Base-by-base conservation (phyloP, 225 moss, liverwort and hornwort genomes). In the Pleurozium schreberi region DNA sequence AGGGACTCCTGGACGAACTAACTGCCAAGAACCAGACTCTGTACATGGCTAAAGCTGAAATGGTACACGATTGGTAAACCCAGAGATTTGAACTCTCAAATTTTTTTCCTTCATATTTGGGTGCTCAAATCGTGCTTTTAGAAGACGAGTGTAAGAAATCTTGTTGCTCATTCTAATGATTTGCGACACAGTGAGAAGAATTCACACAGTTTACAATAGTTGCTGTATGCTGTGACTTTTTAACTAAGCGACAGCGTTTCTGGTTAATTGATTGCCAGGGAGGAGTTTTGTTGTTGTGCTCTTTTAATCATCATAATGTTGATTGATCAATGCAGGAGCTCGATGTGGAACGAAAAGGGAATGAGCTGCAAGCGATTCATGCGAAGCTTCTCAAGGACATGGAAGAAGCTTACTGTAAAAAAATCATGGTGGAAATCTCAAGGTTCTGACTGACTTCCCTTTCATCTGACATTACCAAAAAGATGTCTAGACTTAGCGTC, bases 341-440 rank as follows among this genome's bases (percentile, higher is more conserved):
- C 62, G 92, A 96, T 83, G 89, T 92, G 88, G 96, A 96, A 81
- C 92, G 89, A 40, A 95, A 95, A 88, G 92, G 87, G 7, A 92
- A 91, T 80, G 90, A 94, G 55, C 83, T 92, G 64, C 94, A 96
- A 83, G 85, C 89, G 21, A 94, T 93, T 75, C 96, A 96, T 86
- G 89, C 87, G 65, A 89, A 92, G 53, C 89, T 92, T 68, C 88
- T 95, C 28, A 90, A 90, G 75, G 95, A 97, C 83, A 95, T 97
- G 95, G 96, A 97, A 88, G 96, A 95, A 79, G 94, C 93, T 53
- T 97, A 95, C 65, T 87, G 92, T 61, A 96, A 92, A 43, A 96
- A 96, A 85, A 96, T 96, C 91, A 83, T 96, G 84, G 89, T 96
- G 61, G 97, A 96, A 88, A 93, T 95, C 86, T 91, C 95, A 89